Evolutionary conservation across 306 rosid species (phyloP).

Genomic region (Casuarina equisetifolia): DNA sequence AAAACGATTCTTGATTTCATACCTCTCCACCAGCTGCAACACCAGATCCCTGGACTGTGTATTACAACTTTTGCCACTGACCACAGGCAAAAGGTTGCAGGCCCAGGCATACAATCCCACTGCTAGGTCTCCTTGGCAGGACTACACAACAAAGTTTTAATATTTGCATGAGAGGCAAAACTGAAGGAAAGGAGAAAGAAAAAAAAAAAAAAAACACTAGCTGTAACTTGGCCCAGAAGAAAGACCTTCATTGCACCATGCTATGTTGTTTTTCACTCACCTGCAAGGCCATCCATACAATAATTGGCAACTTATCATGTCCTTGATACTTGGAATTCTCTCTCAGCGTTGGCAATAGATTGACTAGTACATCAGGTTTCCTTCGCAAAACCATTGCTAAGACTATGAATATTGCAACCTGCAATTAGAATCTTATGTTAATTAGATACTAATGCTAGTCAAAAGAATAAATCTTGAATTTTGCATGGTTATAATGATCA

Average conservation of each 20-base stretch:
- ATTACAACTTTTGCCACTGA: slow-evolving; percentile 64
- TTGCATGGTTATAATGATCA: not conserved
- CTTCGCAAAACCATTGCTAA: slow-evolving; percentile 81
- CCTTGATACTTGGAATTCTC: slow-evolving; percentile 82
- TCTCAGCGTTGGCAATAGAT: slow-evolving; percentile 59
- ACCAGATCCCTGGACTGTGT: slow-evolving; percentile 87
- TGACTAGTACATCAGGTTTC: slow-evolving; percentile 73
- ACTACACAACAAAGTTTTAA: slow-evolving; percentile 43
- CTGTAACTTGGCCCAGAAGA: not conserved
- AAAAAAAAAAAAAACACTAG: not conserved
- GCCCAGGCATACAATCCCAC: slow-evolving; percentile 92
- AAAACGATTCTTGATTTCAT: slow-evolving; percentile 18
- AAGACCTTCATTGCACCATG: not conserved
- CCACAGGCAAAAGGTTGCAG: slow-evolving; percentile 70
- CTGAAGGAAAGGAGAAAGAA: not conserved
- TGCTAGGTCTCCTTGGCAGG: slow-evolving; percentile 70
- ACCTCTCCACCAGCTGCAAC: slow-evolving; percentile 90
- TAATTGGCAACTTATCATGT: slow-evolving; percentile 84
- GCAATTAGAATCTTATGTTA: slow-evolving; percentile 31
- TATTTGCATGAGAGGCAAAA: slow-evolving; percentile 26
- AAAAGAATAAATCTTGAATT: not conserved
- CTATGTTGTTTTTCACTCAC: slow-evolving; percentile 41
- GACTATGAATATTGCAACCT: slow-evolving; percentile 88
- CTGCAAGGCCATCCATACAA: slow-evolving; percentile 81
- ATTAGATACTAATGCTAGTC: slow-evolving; percentile 5